Evolutionary conservation across 2,329 filamentous ascomycete species (phyloP).

Genomic region (Aspergillus brasiliensis): DNA sequence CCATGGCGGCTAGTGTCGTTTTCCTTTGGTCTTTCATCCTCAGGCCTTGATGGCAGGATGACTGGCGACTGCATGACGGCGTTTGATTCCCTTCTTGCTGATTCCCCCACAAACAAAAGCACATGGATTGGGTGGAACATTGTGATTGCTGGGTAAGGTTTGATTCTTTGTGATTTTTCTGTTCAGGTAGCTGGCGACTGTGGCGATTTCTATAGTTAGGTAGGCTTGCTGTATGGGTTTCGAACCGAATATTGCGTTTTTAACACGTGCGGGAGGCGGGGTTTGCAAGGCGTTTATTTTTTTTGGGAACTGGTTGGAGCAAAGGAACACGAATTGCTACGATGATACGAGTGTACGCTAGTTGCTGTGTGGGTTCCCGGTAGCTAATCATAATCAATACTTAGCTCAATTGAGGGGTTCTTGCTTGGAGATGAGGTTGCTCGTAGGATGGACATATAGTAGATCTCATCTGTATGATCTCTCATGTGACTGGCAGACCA

Average conservation of each 20-base stretch:
- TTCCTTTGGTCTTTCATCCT: background rate
- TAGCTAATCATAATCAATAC: background rate
- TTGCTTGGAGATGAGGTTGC: background rate
- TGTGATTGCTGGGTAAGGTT: background rate
- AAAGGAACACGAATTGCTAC: background rate
- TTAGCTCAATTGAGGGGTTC: background rate
- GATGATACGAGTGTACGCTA: background rate
- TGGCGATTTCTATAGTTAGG: background rate
- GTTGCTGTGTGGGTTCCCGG: background rate
- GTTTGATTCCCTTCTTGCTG: background rate
- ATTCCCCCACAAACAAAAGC: background rate
- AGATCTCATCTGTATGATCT: no score
- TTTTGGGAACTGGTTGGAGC: background rate
- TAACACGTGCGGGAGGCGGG: background rate
- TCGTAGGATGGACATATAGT: background rate
- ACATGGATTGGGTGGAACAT: background rate
- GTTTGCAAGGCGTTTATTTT: background rate
- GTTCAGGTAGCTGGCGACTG: background rate
- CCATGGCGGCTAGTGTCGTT: background rate
- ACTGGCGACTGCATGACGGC: background rate
- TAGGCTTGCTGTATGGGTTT: background rate
- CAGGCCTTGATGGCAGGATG: background rate
- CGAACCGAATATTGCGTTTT: background rate
- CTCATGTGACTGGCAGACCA: no score
- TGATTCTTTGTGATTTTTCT: background rate